Percentiles rank a stretch among this genome's conserved stretches.
Evolutionary conservation across 202 grass and related monocot species (phyloP).

Genomic region (Panicum virgatum): DNA sequence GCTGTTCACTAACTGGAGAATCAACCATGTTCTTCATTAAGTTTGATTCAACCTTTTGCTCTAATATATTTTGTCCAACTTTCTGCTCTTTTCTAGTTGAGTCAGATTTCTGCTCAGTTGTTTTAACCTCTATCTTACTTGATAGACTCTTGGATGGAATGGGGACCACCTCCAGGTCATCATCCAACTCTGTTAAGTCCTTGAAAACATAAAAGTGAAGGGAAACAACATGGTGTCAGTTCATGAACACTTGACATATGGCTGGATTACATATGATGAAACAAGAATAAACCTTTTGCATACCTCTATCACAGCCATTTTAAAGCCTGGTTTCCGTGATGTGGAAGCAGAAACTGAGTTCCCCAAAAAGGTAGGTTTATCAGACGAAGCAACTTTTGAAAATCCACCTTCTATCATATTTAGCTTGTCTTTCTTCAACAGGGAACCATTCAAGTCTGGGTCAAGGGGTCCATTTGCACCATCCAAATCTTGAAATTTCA

Average conservation of each 20-base stretch:
- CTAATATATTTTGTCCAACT: constrained; percentile 45
- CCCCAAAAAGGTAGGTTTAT: constrained; percentile 33
- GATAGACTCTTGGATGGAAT: constrained; percentile 30
- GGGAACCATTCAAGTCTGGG: constrained; percentile 38
- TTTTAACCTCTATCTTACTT: constrained; percentile 26
- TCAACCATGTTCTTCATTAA: constrained; percentile 29
- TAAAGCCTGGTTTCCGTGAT: constrained; percentile 49
- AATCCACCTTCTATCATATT: constrained; percentile 29
- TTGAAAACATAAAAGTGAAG: constrained; percentile 18
- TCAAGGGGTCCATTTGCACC: constrained; percentile 5
- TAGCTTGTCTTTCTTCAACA: constrained; percentile 43
- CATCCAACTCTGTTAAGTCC: constrained; percentile 53
- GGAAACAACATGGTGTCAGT: constrained; percentile 7
- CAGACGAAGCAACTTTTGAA: constrained; percentile 34
- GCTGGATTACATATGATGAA: neutral
- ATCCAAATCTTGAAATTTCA: constrained; percentile 39
- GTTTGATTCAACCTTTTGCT: constrained; percentile 40
- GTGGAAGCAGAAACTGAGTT: constrained; percentile 35
- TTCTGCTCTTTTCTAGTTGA: constrained; percentile 39
- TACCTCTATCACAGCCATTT: constrained; percentile 64
- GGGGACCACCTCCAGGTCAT: constrained; percentile 45
- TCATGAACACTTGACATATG: neutral
- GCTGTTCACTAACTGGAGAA: constrained; percentile 27
- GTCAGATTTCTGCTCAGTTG: constrained; percentile 33
- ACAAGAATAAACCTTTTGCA: neutral